Percentiles rank a stretch among this genome's conserved stretches.
Evolutionary conservation across 2,329 filamentous ascomycete species (phyloP).

Genomic region (Neonectria magnoliae): DNA sequence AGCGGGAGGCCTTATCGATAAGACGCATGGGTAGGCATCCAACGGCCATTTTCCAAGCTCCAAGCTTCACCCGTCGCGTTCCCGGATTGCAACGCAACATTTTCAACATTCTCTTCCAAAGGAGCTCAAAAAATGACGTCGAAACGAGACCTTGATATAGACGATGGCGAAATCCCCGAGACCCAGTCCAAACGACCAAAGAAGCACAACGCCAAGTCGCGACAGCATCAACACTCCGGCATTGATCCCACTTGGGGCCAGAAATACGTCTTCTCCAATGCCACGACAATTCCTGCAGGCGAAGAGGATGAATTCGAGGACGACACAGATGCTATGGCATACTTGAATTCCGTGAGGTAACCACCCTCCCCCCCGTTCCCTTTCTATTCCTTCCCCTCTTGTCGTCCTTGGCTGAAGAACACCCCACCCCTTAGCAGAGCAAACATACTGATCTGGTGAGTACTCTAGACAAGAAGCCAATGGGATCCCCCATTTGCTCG

Average conservation of each 20-base stretch:
- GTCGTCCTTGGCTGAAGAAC: slow-evolving; percentile 43
- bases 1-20: slow-evolving; percentile 35
- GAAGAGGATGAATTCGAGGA: slow-evolving; percentile 75
- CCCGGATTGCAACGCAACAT: background rate
- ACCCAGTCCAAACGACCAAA: slow-evolving; percentile 42
- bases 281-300: slow-evolving; percentile 56
- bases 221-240: slow-evolving; percentile 55
- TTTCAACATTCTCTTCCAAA: background rate
- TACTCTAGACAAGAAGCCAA: slow-evolving; percentile 77
- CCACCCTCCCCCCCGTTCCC: slow-evolving; percentile 41
- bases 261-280: slow-evolving; percentile 73
- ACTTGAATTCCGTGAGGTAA: slow-evolving; percentile 77
- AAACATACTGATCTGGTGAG: slow-evolving; percentile 61
- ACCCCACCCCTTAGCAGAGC: slow-evolving; percentile 21
- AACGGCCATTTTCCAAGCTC: slow-evolving; percentile 21
- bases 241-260: slow-evolving; percentile 76
- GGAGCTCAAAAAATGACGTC: slow-evolving; percentile 43
- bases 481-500: slow-evolving; percentile 75
- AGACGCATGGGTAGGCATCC: slow-evolving; percentile 32
- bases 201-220: slow-evolving; percentile 47
- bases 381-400: slow-evolving; percentile 9
- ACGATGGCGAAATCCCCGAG: slow-evolving; percentile 42
- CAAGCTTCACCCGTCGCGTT: slow-evolving; percentile 7
- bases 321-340: slow-evolving; percentile 73
- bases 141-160: slow-evolving; percentile 48